These are phyloP conservation scores for Phylloporus arenicola DNA, from an alignment of 768 basidiomycete genomes.

Conservation along the genomic window DNA sequence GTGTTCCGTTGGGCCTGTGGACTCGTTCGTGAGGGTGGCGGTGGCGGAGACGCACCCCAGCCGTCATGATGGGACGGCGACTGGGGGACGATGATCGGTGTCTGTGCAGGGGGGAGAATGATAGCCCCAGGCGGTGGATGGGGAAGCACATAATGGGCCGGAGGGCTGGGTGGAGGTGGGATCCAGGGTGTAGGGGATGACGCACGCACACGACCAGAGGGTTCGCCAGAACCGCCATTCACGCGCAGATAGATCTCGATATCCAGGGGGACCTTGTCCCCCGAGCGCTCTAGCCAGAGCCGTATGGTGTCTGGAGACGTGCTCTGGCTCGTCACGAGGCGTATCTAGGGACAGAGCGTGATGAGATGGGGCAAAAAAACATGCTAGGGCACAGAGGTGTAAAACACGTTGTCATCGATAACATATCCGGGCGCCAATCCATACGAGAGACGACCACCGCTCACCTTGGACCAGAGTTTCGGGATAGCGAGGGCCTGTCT, in stretches of 20 bases:
- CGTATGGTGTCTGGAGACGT: constrained; percentile 75
- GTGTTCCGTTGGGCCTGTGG: constrained; percentile 42
- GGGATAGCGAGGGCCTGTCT: constrained; percentile 61
- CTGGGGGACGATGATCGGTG: constrained; percentile 45
- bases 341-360: constrained; percentile 46
- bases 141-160: constrained; percentile 37
- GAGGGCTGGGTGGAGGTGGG: constrained; percentile 26
- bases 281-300: constrained; percentile 79
- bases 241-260: constrained; percentile 75
- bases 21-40: constrained; percentile 21
- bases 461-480: constrained; percentile 71
- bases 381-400: background rate
- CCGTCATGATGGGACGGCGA: constrained; percentile 36
- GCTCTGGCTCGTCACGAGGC: constrained; percentile 62
- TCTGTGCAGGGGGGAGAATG: constrained; percentile 33
- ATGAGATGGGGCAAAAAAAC: background rate
- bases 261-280: constrained; percentile 63
- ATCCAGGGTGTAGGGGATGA: constrained; percentile 31
- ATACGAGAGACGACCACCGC: constrained; percentile 16
- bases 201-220: constrained; percentile 20
- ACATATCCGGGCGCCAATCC: constrained; percentile 15
- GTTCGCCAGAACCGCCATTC: constrained; percentile 25
- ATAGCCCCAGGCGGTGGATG: constrained; percentile 26
- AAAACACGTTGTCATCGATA: constrained; percentile 14
- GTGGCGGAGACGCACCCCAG: constrained; percentile 34